Percentiles rank a stretch among this genome's conserved stretches.
These are phyloP conservation scores for Penicillium ochrochloron DNA, from an alignment of 495 filamentous ascomycete genomes.

Conservation along the genomic window DNA sequence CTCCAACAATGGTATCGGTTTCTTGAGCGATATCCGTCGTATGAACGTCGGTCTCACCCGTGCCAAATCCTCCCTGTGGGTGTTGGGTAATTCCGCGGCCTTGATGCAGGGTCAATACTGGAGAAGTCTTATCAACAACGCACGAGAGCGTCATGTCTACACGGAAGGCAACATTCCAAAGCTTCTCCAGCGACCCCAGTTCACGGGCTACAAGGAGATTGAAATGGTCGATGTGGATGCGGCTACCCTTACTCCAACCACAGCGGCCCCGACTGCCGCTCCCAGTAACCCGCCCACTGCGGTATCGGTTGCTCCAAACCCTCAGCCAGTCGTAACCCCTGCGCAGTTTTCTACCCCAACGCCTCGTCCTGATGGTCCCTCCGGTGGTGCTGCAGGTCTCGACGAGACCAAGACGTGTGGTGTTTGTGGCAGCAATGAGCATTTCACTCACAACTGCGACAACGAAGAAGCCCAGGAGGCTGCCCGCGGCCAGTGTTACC, in stretches of 20 bases:
- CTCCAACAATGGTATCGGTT: slow-evolving; percentile 91
- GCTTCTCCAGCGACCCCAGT: slow-evolving; percentile 55
- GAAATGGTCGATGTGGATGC: slow-evolving; percentile 52
- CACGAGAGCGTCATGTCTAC: slow-evolving; percentile 73
- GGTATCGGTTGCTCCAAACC: slow-evolving; percentile 29
- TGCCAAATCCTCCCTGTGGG: slow-evolving; percentile 94
- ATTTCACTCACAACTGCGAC: slow-evolving; percentile 54
- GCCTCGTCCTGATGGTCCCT: slow-evolving; percentile 40
- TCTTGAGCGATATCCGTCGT: slow-evolving; percentile 95
- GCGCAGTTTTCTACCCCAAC: slow-evolving; percentile 33
- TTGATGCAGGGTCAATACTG: slow-evolving; percentile 88
- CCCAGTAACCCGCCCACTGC: slow-evolving; percentile 21
- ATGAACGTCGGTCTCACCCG: slow-evolving; percentile 99
- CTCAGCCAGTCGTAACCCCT: slow-evolving; percentile 33
- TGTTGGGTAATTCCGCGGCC: slow-evolving; percentile 87
- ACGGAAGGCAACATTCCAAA: slow-evolving; percentile 67
- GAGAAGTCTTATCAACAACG: slow-evolving; percentile 80
- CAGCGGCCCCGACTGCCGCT: slow-evolving; percentile 9
- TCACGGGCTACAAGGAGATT: slow-evolving; percentile 50
- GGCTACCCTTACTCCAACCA: background rate
- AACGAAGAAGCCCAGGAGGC: slow-evolving; percentile 46
- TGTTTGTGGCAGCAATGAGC: slow-evolving; percentile 52
- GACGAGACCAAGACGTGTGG: slow-evolving; percentile 50
- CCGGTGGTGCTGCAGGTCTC: slow-evolving; percentile 51
- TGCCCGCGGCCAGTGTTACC: slow-evolving; percentile 45